Evolutionary conservation across 2,329 filamentous ascomycete genomes (phyloP).

Genomic region (Fusarium torulosum): DNA sequence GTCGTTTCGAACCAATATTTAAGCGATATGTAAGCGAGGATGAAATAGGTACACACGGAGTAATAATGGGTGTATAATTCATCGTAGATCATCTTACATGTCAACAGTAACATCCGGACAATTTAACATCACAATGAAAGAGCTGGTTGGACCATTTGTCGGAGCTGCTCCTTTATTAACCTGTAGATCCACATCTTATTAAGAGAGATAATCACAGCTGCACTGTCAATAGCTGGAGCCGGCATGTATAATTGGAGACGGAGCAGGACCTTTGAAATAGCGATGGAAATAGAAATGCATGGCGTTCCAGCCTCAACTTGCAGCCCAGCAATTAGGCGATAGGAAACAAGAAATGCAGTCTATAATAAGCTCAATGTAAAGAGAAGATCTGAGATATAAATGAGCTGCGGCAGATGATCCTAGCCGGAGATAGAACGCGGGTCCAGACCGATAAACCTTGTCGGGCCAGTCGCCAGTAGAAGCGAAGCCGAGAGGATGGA

Average conservation of each 20-base stretch:
- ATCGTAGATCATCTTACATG: conserved; percentile 16
- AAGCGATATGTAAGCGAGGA: conserved; percentile 14
- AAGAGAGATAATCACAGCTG: conserved; percentile 4
- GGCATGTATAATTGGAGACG: conserved; percentile 1
- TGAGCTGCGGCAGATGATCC: conserved; percentile 19
- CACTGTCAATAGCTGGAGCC: background rate
- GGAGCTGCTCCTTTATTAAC: background rate
- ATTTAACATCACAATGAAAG: conserved; percentile 11
- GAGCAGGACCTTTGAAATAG: conserved; percentile 11
- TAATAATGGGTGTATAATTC: conserved; percentile 1
- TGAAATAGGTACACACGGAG: background rate
- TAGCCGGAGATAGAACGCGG: background rate
- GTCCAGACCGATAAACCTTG: conserved; percentile 3
- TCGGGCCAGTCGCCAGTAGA: conserved; percentile 1
- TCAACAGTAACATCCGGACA: background rate
- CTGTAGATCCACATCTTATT: conserved; percentile 13
- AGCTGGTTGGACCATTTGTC: conserved; percentile 1
- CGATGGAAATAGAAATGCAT: conserved; percentile 16
- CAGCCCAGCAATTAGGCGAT: conserved; percentile 7
- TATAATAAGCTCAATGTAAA: conserved; percentile 11
- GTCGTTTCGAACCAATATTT: conserved; percentile 3
- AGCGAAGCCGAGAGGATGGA: conserved; percentile 23
- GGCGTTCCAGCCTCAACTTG: conserved; percentile 1
- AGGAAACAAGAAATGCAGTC: conserved; percentile 12
- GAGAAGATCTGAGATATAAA: conserved; percentile 17